A percentile compares a stretch with the other conserved stretches of the same genome.
Evolutionary conservation across 2,329 filamentous ascomycete species (phyloP).

Genomic region (Bimuria novae-zelandiae): DNA sequence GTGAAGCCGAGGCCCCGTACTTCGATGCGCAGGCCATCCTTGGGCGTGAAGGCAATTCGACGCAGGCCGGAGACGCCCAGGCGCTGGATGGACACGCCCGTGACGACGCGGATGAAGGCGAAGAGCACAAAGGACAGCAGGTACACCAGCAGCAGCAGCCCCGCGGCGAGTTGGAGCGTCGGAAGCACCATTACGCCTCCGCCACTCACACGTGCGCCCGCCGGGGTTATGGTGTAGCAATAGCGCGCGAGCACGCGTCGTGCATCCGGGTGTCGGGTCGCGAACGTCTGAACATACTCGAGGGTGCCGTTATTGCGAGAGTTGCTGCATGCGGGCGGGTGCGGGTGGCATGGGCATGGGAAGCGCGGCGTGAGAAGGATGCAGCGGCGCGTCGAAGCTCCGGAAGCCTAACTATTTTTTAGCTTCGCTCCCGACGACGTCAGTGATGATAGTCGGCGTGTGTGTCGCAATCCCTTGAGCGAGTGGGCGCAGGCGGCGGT

Average conservation of each 20-base stretch:
- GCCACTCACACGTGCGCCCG: conserved; percentile 27
- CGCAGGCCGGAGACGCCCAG: conserved; percentile 91
- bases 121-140: conserved; percentile 91
- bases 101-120: conserved; percentile 87
- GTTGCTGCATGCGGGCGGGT: too few relatives aligned
- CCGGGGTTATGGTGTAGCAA: conserved; percentile 9
- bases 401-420: background rate
- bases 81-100: conserved; percentile 92
- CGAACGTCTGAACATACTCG: conserved; percentile 39
- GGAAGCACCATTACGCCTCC: conserved; percentile 51
- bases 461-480: too few relatives aligned
- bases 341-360: conserved; percentile 19
- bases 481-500: too few relatives aligned
- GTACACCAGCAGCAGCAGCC: conserved; percentile 83
- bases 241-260: conserved; percentile 34
- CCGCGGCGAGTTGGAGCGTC: conserved; percentile 73
- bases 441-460: too few relatives aligned
- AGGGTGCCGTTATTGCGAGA: conserved; percentile 22
- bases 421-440: too few relatives aligned
- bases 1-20: conserved; percentile 86
- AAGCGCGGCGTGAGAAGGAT: background rate
- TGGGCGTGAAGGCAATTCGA: conserved; percentile 85
- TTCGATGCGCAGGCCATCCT: conserved; percentile 86
- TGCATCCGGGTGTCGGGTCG: conserved; percentile 24
- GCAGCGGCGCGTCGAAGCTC: background rate